Base-by-base conservation (phyloP, 257 asterid genomes). In the Thymus mandschuricus region DNA sequence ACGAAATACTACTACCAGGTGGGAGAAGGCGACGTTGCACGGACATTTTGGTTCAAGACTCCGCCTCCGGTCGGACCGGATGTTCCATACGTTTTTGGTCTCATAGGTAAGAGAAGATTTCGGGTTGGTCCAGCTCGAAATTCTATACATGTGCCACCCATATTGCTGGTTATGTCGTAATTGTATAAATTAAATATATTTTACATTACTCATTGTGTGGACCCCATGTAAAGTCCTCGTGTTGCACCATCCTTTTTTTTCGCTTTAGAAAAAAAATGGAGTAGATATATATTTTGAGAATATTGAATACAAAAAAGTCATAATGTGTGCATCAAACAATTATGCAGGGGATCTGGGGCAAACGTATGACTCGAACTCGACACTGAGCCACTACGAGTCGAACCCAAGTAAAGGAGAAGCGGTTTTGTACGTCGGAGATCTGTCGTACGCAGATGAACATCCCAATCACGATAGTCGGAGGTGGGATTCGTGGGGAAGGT, bases 401-500 rank as follows among this genome's bases (percentile, higher is more conserved):
- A 92, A 92, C 71, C 91, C 96, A n/a, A 51, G 10, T 10, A 89
- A 87, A 73, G 98, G 96, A 4, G 84, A 85, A 68, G 31, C 92
- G 0, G 86, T 92, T 10, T 65, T 92, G 82, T 92, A 78, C 34
- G 89, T 89, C n/a, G 98, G 98, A 2, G 98, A 92, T 55, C 85
- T 92, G 8, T 89, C 98, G 1, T 89, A 92, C 60, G 96, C 98
- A 0, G 98, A 92, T 78, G 77, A 59, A 30, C 79, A 88, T 40
- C 87, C 92, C 4, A 68, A 81, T 71, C 96, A 89, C 31, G 92
- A 89, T 78, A 92, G 87, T 49, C 73, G 15, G 7, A 85, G 96
- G 72, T 92, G 98, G 98, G 96, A 92, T 69, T 77, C 90, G 0
- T 92, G 98, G 97, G 97, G 82, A 54, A 85, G 96, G 73, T 89